Percentiles rank a stretch among this genome's conserved stretches.
Evolutionary conservation across 2,329 filamentous ascomycete genomes (phyloP).

Genomic region (Pyrenochaeta sp.): DNA sequence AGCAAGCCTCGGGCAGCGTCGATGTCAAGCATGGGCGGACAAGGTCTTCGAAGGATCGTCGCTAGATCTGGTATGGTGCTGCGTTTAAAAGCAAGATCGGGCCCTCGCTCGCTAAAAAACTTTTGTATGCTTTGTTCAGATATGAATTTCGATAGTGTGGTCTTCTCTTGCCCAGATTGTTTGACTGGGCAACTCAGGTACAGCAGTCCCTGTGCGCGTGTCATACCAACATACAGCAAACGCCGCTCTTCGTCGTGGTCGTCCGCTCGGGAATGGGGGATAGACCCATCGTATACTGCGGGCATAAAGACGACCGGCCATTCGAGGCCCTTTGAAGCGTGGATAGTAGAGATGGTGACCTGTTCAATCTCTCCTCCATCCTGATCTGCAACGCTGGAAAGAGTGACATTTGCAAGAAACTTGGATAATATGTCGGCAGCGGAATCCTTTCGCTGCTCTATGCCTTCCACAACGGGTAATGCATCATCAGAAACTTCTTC

Average conservation of each 20-base stretch:
- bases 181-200: slow-evolving; percentile 84
- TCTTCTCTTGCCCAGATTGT: slow-evolving; percentile 68
- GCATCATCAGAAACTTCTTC: slow-evolving; percentile 56
- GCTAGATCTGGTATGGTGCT: slow-evolving; percentile 71
- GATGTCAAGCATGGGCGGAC: slow-evolving; percentile 60
- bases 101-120: slow-evolving; percentile 69
- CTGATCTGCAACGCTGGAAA: slow-evolving; percentile 73
- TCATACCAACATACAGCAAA: slow-evolving; percentile 96
- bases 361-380: slow-evolving; percentile 65
- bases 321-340: slow-evolving; percentile 93
- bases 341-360: slow-evolving; percentile 94
- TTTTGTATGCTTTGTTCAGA: slow-evolving; percentile 61
- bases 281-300: slow-evolving; percentile 86
- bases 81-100: slow-evolving; percentile 67
- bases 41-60: slow-evolving; percentile 71
- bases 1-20: slow-evolving; percentile 30
- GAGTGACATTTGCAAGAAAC: slow-evolving; percentile 88
- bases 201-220: slow-evolving; percentile 82
- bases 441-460: slow-evolving; percentile 67
- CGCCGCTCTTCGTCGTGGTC: slow-evolving; percentile 88
- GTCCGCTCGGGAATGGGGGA: slow-evolving; percentile 87
- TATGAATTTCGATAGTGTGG: slow-evolving; percentile 77
- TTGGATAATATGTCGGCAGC: slow-evolving; percentile 73
- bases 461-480: slow-evolving; percentile 73
- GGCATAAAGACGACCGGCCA: slow-evolving; percentile 97